Evolutionary conservation across 2,329 filamentous ascomycete genomes (phyloP).

Genomic region (Colletotrichum sp.): DNA sequence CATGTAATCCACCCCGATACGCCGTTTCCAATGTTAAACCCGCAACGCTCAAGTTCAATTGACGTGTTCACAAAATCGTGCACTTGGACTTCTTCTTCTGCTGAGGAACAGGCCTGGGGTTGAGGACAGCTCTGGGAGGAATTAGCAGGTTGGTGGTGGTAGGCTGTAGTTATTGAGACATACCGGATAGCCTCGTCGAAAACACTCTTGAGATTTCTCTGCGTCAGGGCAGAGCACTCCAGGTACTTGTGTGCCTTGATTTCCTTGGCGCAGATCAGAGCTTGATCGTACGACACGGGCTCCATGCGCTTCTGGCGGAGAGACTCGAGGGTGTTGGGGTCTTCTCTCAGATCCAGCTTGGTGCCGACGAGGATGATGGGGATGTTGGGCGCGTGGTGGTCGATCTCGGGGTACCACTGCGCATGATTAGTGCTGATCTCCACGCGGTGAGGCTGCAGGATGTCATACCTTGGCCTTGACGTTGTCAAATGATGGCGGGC

Average conservation of each 20-base stretch:
- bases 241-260: slow-evolving; percentile 97
- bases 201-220: slow-evolving; percentile 96
- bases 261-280: slow-evolving; percentile 86
- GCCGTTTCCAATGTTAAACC: slow-evolving; percentile 15
- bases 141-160: slow-evolving; percentile 26
- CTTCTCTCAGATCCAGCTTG: slow-evolving; percentile 94
- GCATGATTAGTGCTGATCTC: slow-evolving; percentile 3
- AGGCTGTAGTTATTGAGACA: slow-evolving; percentile 35
- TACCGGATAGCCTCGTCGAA: slow-evolving; percentile 99
- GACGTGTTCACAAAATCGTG: slow-evolving; percentile 64
- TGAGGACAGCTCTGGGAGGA: slow-evolving; percentile 68
- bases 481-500: slow-evolving; percentile 97
- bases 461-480: slow-evolving; percentile 89
- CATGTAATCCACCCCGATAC: slow-evolving; percentile 6
- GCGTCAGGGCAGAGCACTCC: slow-evolving; percentile 95
- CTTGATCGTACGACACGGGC: slow-evolving; percentile 94
- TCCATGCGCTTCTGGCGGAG: slow-evolving; percentile 94
- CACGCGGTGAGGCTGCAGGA: background rate
- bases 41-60: background rate
- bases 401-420: slow-evolving; percentile 97
- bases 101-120: slow-evolving; percentile 63
- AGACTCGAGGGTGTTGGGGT: slow-evolving; percentile 79
- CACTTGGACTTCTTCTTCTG: slow-evolving; percentile 73
- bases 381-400: slow-evolving; percentile 93
- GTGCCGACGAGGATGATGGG: slow-evolving; percentile 97